A percentile compares a stretch with the other conserved stretches of the same genome.
phyloP scores from a whole-genome alignment of 345 rosid species.

The Cardamine chenopodiifolia region DNA sequence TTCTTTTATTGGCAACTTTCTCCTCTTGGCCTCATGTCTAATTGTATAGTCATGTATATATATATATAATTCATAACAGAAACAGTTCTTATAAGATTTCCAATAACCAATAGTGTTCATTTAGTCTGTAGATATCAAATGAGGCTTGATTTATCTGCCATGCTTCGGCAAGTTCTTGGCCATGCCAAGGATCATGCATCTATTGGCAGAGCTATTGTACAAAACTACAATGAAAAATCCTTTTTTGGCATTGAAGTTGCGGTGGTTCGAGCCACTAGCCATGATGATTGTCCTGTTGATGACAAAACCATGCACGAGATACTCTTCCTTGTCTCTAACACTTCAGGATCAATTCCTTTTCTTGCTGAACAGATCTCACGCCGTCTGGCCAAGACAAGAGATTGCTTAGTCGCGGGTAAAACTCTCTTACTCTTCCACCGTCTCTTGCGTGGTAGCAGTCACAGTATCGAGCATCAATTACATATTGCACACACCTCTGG shows the following conservation, averaged over 20 bases:
- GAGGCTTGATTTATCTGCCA: constrained; percentile 61
- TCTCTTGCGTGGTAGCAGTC: constrained; percentile 85
- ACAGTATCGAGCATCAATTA: constrained; percentile 65
- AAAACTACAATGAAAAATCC: constrained; percentile 50
- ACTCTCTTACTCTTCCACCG: constrained; percentile 75
- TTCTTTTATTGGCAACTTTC: constrained; percentile 45
- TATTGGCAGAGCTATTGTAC: constrained; percentile 72
- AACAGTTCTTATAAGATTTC: constrained; percentile 23
- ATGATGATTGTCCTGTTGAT: constrained; percentile 60
- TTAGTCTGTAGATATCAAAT: constrained; percentile 36
- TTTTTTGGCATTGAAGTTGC: constrained; percentile 72
- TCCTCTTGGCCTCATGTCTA: constrained; percentile 30
- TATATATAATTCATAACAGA: constrained; percentile 24
- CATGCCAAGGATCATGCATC: constrained; percentile 77
- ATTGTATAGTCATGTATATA: constrained; percentile 20
- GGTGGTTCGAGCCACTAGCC: constrained; percentile 77
- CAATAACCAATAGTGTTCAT: constrained; percentile 33
- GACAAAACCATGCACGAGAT: constrained; percentile 81
- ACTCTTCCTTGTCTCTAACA: constrained; percentile 76
- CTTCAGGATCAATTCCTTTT: constrained; percentile 66
- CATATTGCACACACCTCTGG: constrained; percentile 63
- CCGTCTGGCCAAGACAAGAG: constrained; percentile 74
- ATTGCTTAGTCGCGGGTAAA: constrained; percentile 71
- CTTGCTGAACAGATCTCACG: constrained; percentile 76
- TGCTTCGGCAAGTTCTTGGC: constrained; percentile 63